Evolutionary conservation across 345 rosid species (phyloP).

Genomic region (Ceriops tagal): DNA sequence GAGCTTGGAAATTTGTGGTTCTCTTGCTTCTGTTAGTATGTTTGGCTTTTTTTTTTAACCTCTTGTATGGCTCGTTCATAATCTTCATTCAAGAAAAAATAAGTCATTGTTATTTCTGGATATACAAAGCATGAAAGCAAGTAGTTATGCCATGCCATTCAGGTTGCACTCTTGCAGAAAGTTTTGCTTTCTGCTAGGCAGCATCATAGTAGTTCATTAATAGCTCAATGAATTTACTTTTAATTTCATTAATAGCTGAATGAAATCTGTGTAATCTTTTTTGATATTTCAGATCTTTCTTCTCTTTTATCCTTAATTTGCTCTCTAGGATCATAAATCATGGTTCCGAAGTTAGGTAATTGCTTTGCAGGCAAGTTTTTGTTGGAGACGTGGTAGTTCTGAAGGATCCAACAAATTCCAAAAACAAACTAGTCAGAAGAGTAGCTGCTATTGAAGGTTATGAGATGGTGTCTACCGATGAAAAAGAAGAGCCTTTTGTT

Average conservation of each 20-base stretch:
- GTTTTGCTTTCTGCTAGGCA: neutral
- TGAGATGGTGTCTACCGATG: slow-evolving; percentile 77
- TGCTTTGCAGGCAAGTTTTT: slow-evolving; percentile 50
- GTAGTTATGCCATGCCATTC: too few species aligned
- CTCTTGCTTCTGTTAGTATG: too few species aligned
- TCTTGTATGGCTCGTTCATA: too few species aligned
- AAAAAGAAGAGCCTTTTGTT: slow-evolving; percentile 81
- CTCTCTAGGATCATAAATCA: neutral
- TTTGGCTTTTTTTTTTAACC: too few species aligned
- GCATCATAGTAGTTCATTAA: neutral
- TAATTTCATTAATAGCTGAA: too few species aligned
- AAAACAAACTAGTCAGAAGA: slow-evolving; percentile 67
- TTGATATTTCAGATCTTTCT: too few species aligned
- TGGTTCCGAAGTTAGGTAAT: slow-evolving; percentile 8
- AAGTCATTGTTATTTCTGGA: too few species aligned
- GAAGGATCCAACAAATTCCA: slow-evolving; percentile 68
- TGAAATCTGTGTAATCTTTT: too few species aligned
- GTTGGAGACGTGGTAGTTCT: slow-evolving; percentile 92
- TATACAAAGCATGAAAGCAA: too few species aligned
- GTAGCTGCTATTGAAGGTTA: slow-evolving; percentile 79
- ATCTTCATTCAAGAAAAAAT: too few species aligned
- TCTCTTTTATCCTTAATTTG: neutral
- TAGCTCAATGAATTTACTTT: neutral
- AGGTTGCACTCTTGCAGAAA: neutral
- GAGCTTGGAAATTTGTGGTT: too few species aligned